Base-by-base conservation (phyloP, 495 filamentous ascomycete genomes). In the Aspergillus bridgeri region DNA sequence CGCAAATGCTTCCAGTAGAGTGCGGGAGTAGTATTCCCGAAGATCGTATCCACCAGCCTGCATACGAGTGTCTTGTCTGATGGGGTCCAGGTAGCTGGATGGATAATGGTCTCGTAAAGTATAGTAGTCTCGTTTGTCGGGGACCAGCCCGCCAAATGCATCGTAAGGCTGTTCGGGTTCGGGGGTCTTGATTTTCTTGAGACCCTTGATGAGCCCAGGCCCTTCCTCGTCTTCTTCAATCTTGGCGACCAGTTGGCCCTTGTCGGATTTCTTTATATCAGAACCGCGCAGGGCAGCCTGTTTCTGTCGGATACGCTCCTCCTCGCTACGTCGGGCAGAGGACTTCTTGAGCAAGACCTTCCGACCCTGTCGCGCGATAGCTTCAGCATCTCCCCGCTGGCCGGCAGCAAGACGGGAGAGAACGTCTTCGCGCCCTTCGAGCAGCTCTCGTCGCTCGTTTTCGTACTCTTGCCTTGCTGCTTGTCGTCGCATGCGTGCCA, bases 1-100 rank as follows among this genome's bases (percentile, higher is more conserved):
- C 0, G 89, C 83, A 73, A 96, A 98, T 0, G 93, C 92, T 66
- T 96, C 92, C 62, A 89, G 84, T 73, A 97, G 71, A 19, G 89
- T 86, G 21, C 91, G 77, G 23, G 84, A 75, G 65, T 88, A 91
- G 63, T 92, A 98, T 64, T 96, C 92, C 15, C 74, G 70, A 33
- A 95, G 74, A 65, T 87, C 85, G 68, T 92, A 97, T 0, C 94
- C 94, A 44, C 93, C 92, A 25, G 88, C 89, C n/a, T 77, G 75
- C 62, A 87, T 81, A 8, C 74, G 72, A 2, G 75, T 65, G 67
- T 88, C 81, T 11, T 80, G 82, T 47, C 82, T 82, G 23, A 84
- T 78, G 20, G 74, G 71, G 9, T 86, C 85, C 7, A 97, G 78
- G 73, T 82, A 88, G 11, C 79, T 72, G 44, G 81, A 79, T 21